phyloP scores from a whole-genome alignment of 768 basidiomycete genomes.

The Melanogaster broomeanus region DNA sequence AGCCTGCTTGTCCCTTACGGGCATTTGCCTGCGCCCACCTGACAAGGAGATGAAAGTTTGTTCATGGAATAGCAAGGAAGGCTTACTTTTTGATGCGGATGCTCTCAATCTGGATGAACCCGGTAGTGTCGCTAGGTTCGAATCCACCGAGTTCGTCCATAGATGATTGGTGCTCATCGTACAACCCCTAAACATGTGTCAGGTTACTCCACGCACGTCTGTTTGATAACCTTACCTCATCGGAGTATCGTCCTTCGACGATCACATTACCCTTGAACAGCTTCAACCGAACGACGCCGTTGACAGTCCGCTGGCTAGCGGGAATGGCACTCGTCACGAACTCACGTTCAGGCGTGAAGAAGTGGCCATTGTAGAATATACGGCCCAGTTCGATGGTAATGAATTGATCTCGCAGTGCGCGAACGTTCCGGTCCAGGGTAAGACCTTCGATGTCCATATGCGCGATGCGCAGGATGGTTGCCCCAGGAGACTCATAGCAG shows the following conservation, averaged over 20 bases:
- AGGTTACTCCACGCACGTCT: background rate
- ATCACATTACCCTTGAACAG: constrained; percentile 96
- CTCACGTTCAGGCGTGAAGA: constrained; percentile 99
- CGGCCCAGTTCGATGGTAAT: constrained; percentile 86
- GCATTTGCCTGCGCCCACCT: constrained; percentile 90
- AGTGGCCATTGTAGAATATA: constrained; percentile 98
- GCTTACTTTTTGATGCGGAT: constrained; percentile 96
- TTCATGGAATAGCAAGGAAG: background rate
- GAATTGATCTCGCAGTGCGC: constrained; percentile 92
- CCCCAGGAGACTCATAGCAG: constrained; percentile 98
- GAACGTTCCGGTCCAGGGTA: constrained; percentile 96
- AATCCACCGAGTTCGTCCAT: constrained; percentile 99
- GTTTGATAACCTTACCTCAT: constrained; percentile 57
- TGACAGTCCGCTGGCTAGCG: constrained; percentile 94
- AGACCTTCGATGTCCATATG: constrained; percentile 97
- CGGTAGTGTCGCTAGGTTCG: constrained; percentile 92
- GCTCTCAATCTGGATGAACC: constrained; percentile 96
- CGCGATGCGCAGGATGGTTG: constrained; percentile 92
- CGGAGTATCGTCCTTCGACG: constrained; percentile 87
- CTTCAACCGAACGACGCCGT: constrained; percentile 87
- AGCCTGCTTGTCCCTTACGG: constrained; percentile 82
- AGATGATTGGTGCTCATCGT: constrained; percentile 92
- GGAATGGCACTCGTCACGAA: constrained; percentile 91
- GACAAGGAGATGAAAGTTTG: background rate
- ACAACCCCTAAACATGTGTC: constrained; percentile 65